These are phyloP conservation scores for Trichosanthes truncata DNA, from an alignment of 306 rosid species.

Conservation along the genomic window DNA sequence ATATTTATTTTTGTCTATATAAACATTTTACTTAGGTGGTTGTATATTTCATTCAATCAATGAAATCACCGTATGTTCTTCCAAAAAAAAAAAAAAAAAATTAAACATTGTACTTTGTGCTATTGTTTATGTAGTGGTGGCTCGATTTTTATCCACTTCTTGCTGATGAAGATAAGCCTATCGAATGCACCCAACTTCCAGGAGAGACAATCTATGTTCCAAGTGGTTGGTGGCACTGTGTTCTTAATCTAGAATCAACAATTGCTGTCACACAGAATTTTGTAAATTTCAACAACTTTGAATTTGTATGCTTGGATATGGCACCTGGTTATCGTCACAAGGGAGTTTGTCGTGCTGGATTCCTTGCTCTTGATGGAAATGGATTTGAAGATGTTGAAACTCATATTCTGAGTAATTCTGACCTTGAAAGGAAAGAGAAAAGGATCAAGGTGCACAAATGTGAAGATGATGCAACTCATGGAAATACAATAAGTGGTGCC, in stretches of 20 bases:
- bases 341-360: constrained; percentile 96
- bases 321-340: constrained; percentile 96
- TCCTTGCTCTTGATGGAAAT: constrained; percentile 74
- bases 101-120: not conserved
- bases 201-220: constrained; percentile 98
- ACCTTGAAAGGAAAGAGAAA: constrained; percentile 59
- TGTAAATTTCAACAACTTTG: constrained; percentile 77
- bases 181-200: constrained; percentile 90
- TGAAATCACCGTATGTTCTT: not conserved
- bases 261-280: constrained; percentile 93
- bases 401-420: constrained; percentile 23
- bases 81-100: not conserved
- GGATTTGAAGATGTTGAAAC: constrained; percentile 36
- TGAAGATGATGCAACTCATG: constrained; percentile 29
- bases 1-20: constrained; percentile 6
- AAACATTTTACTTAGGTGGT: not conserved
- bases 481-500: constrained; percentile 22
- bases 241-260: constrained; percentile 83
- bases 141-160: constrained; percentile 96
- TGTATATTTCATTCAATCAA: not conserved
- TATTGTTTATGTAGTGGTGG: constrained; percentile 76
- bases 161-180: constrained; percentile 94
- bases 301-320: constrained; percentile 95
- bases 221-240: constrained; percentile 99
- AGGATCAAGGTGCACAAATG: constrained; percentile 45